Conservation (phyloP, 768 basidiomycete genomes). For the Dentipellis sp. region DNA sequence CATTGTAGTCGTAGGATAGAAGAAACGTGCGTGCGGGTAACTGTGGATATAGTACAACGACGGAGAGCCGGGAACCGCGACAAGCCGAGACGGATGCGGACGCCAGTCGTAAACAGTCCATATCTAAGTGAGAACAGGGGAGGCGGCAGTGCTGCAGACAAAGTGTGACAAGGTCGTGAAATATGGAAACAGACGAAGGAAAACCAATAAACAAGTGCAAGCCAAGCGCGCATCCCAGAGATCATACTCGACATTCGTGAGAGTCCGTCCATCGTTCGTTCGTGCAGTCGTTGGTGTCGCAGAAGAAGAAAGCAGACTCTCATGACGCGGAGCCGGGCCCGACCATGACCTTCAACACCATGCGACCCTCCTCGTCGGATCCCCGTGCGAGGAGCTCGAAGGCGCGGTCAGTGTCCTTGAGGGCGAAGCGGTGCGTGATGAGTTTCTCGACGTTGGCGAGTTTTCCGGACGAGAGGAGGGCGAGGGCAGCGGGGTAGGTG, state of each 20-base stretch:
- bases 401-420: slow-evolving; percentile 59
- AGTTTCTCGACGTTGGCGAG: slow-evolving; percentile 61
- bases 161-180: not conserved
- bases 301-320: not conserved
- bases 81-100: not conserved
- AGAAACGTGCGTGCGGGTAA: too few relatives aligned
- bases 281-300: not conserved
- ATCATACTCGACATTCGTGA: not conserved
- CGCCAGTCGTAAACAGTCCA: not conserved
- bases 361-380: slow-evolving; percentile 64
- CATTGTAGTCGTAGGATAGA: too few relatives aligned
- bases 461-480: slow-evolving; percentile 53
- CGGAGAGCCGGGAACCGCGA: not conserved
- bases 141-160: not conserved
- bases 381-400: slow-evolving; percentile 79
- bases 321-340: slow-evolving; percentile 21
- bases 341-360: slow-evolving; percentile 90
- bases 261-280: not conserved
- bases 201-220: not conserved
- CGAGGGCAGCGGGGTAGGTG: slow-evolving; percentile 83
- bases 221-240: not conserved
- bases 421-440: slow-evolving; percentile 66
- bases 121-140: not conserved
- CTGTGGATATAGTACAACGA: not conserved
- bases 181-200: not conserved